Base-by-base conservation (phyloP, 2,329 filamentous ascomycete genomes). In the Aspergillus neoniger region DNA sequence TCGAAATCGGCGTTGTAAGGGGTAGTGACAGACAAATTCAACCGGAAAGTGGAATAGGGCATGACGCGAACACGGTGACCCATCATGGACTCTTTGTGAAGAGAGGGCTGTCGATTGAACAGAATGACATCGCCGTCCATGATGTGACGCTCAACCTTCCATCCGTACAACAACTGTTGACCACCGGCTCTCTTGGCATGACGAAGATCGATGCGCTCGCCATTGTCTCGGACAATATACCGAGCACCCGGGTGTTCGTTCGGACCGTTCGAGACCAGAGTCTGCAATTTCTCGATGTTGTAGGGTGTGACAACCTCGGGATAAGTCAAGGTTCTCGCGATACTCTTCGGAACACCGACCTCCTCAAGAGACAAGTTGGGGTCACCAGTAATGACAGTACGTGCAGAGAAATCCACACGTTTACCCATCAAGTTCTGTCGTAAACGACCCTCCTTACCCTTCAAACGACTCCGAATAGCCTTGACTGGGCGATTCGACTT, bases 61-160 rank as follows among this genome's bases (percentile, higher is more conserved):
- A 99, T 98, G 63, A 99, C 95, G 62, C 90, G 89, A 65, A 99
- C 95, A 70, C 92, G 88, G 79, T 99, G 95, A 77, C 92, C 95
- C 96, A 99, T 99, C 95, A 99, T 99, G 62, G 95, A 99, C 76
- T 99, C 95, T 79, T 99, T 99, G 84, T 99, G 95, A 72, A 99
- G 83, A 38, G 95, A 99, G 0, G 95, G 95, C 75, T 99, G 95
- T 84, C 95, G 95, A 77, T 99, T 99, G 87, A 99, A 99, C 73
- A 99, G 93, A 79, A 99, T 98, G 67, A 92, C 96, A 77, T 99
- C 95, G 60, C 94, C 94, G 71, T 96, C 92, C 71, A 96, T 88
- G 65, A 99, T 87, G 78, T 99, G 95, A 63, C 95, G 90, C 79
- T 99, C 95, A 38, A 99, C 96, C 75, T 97, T 98, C 94, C 94